Evolutionary conservation across 805 yeast species (phyloP), one percentile per base, ranked within the genome.

Genomic region (Pichia pseudocactophila): DNA sequence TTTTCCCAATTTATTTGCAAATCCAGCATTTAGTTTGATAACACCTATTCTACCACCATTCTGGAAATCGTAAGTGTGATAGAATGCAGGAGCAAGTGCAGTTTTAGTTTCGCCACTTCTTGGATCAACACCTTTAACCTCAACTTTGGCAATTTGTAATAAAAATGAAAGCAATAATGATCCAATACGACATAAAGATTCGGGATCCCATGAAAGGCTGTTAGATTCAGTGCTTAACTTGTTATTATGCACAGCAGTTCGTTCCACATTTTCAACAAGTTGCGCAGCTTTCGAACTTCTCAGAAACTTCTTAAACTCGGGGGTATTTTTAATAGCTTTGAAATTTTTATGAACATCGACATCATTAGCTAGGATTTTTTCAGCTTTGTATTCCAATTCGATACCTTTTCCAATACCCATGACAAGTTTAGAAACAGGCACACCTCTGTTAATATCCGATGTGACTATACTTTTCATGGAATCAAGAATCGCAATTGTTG

Each of bases 41-140:
- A 89, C 80, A 34, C 98, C 98, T 22, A 87, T 64, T 55, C 80
- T 82, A 46, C 76, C 76, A 30, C 97, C 96, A 42, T 74, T 73
- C 38, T 75, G 73, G 54, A 81, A 87, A 61, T 86, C 94, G 61
- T 85, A 89, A 4, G 87, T 75, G 56, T 92, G 97, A 46, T 78
- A 80, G 54, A 92, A 83, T 0, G 97, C 97, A 2, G 97, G 96
- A 7, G 88, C 90, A 32, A 73, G 67, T 17, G 89, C 94, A 27
- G 63, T 62, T n/a, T 84, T 81, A 1, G 59, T 58, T 40, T 76
- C 63, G 10, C 83, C 82, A 0, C 95, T 80, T 2, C 76, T 69
- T 2, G 97, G 97, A 57, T 90, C 96, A 1, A 64, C 69, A 36
- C 89, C 96, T 30, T 71, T 68, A 3, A 89, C 96, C 19, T 78